Evolutionary conservation across 2,329 filamentous ascomycete species (phyloP), one percentile per base, ranked within the genome.

Genomic region (Fusarium nurragi): DNA sequence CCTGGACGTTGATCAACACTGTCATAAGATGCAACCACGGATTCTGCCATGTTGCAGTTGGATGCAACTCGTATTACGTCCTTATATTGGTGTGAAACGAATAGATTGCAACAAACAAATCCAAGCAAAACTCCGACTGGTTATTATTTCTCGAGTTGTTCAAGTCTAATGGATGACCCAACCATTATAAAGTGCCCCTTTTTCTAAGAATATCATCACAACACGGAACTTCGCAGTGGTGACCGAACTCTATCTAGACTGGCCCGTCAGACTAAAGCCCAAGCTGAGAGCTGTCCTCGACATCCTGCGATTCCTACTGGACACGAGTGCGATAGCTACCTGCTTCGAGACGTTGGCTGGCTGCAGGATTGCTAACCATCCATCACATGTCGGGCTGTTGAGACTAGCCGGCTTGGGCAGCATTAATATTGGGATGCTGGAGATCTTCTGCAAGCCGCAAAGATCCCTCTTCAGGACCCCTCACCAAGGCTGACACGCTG

Each of bases 401-500:
- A 48, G 16, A 32, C 46, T 66, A 67, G 51, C 63, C 63, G 38
- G 43, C 58, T 55, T 60, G 23, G 49, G 63, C 26, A 14, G n/a
- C 34, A 39, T 55, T 60, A 64, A 66, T 64, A 25, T 67, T 43
- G 43, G 36, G 39, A 19, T 26, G 37, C 44, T 55, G 44, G 55
- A 45, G 48, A 46, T 47, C 25, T 25, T 65, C 51, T 61, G 32
- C 47, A 37, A 21, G 34, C 21, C 41, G 28, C 43, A 23, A 64
- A 45, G 47, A 44, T 46, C 54, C 55, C 38, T 21, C 34, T 25
- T 25, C 10, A 25, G 18, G 46, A 30, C 40, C 34, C 34, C 18
- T 45, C 30, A 25, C 50, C 58, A 39, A 67, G 58, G 63, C 59
- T 64, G 63, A 64, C 63, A 65, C 25, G 47, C 50, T 36, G 28